Evolutionary conservation across 2,329 filamentous ascomycete genomes (phyloP).

Genomic region (Paecilomyces sp.): DNA sequence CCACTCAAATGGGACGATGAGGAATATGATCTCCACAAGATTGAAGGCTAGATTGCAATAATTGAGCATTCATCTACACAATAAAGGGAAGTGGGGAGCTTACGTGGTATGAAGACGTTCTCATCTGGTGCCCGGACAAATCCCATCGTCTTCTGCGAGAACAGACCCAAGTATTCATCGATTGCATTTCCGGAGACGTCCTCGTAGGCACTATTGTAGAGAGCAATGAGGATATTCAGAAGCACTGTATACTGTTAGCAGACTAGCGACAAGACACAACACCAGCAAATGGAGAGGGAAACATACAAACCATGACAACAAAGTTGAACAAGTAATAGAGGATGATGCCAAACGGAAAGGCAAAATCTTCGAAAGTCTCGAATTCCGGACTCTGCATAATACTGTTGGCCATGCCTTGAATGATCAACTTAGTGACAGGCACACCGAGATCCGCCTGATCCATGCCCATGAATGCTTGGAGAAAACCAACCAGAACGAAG

Average conservation of each 20-base stretch:
- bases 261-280: background rate
- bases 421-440: slow-evolving; percentile 34
- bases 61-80: background rate
- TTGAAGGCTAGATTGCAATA: slow-evolving; percentile 59
- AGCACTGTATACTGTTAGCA: slow-evolving; percentile 47
- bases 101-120: slow-evolving; percentile 88
- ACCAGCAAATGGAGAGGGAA: background rate
- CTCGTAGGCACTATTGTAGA: slow-evolving; percentile 95
- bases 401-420: slow-evolving; percentile 67
- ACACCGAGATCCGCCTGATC: slow-evolving; percentile 71
- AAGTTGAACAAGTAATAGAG: slow-evolving; percentile 98
- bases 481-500: slow-evolving; percentile 70
- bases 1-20: slow-evolving; percentile 85
- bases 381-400: slow-evolving; percentile 93
- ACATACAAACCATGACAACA: slow-evolving; percentile 72
- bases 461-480: slow-evolving; percentile 90
- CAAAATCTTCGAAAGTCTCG: slow-evolving; percentile 78
- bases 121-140: slow-evolving; percentile 96
- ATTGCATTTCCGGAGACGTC: slow-evolving; percentile 89
- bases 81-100: slow-evolving; percentile 8
- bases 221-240: slow-evolving; percentile 90
- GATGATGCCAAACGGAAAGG: slow-evolving; percentile 85
- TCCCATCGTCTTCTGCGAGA: slow-evolving; percentile 90
- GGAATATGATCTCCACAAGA: slow-evolving; percentile 74
- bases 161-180: slow-evolving; percentile 91